Base-by-base conservation (phyloP, 106 monocot genomes). In the Xerophyta viscosa region DNA sequence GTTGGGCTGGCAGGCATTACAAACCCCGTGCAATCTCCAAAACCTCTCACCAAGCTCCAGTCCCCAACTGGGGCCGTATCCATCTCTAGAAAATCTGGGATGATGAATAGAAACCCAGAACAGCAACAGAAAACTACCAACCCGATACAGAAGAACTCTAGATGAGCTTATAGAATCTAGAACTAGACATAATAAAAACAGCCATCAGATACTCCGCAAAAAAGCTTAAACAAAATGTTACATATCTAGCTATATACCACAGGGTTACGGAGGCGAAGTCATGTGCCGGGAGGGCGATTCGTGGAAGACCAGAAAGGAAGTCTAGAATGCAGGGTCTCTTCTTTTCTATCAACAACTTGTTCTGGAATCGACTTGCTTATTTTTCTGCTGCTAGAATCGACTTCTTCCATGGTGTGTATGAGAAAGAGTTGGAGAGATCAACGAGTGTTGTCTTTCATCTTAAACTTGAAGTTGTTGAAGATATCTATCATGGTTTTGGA, bases 271-370 rank as follows among this genome's bases (percentile, higher is more conserved):
- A 24, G 36, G 22, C 10, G 20, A 29, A 54, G 18, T 54, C 54
- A 54, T 27, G 54, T 33, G 20, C 54, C 54, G 9, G 54, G 54
- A 19, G 54, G 54, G 36, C 54, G 54, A 20, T 12, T 54, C 19
- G 54, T 54, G 33, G 54, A 36, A 3, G 54, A 33, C 54, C 54
- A 54, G 20, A 54, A 36, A 10, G 54, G n/a, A 20, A 22, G 36
- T 18, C 54, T 31, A 20, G 54, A 33, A 20, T 20, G 54, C 29
- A 31, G 54, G 4, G 7, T 27, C 2, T 33, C 19, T 20, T 37
- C 29, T 8, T 18, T 8, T 21, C 22, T 29, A 17, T 29, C 17
- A 2, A 18, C 20, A 6, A 36, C 33, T 24, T 27, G 54, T 36
- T 19, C 24, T 13, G 4, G 50, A 8, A 29, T 20, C 6, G 17